Base-by-base conservation (phyloP, 2,329 filamentous ascomycete genomes). In the Xylaria sp. region DNA sequence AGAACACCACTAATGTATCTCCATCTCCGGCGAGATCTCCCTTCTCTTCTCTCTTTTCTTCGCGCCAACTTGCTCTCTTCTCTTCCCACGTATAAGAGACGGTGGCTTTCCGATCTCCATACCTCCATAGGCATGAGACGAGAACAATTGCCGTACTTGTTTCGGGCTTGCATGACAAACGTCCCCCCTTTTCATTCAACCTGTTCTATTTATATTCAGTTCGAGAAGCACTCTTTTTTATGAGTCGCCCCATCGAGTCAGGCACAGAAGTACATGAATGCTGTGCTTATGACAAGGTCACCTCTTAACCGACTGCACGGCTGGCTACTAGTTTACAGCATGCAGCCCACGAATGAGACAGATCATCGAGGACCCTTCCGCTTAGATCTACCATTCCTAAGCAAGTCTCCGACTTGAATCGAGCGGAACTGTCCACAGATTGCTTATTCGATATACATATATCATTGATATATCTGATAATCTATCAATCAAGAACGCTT, bases 321-420 rank as follows among this genome's bases (percentile, higher is more conserved):
- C 23, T 30, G 23, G 23, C 23, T 30, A 30, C 23, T 30, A 30
- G 23, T 23, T 42, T 23, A 39, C 48, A 52, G 39, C 44, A 51
- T 60, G 54, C 54, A 59, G 57, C 51, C 54, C 50, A 16, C 55
- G 57, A 50, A n/a, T n/a, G 55, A 35, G 42, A n/a, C 9, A 52
- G 49, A 42, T 18, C 47, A 46, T n/a, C 42, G 51, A 34, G 18
- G 23, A 51, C 49, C 48, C 11, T 55, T 46, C 23, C n/a, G 18
- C 16, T 51, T 51, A 34, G 50, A 48, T 52, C 10, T 51, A 51
- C 47, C 47, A 37, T 18, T n/a, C 10, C 16, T 39, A 35, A n/a
- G 23, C 51, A 30, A 50, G 18, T 35, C 39, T 34, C n/a, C 10
- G 23, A 8, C n/a, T 16, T n/a, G 9, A 42, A 42, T 10, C 37